Percentiles rank a stretch among this genome's conserved stretches.
Evolutionary conservation across 2,329 filamentous ascomycete genomes (phyloP).

Genomic region (Sarocladiaceae sp.): DNA sequence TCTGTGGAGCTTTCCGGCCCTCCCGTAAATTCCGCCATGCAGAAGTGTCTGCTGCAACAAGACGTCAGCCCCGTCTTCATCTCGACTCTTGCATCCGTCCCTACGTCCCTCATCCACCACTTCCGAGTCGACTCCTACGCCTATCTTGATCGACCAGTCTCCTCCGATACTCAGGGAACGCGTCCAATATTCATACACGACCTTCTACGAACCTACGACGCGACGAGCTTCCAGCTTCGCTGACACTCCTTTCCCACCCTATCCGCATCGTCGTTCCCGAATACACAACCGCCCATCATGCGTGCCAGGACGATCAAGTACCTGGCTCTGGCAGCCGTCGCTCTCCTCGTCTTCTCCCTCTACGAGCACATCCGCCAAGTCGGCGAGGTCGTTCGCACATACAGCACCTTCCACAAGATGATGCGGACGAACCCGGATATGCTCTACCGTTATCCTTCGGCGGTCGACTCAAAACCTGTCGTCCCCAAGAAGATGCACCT

Average conservation of each 20-base stretch:
- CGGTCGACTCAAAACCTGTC: background rate
- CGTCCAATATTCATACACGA: background rate
- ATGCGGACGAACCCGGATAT: conserved; percentile 6
- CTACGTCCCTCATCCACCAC: background rate
- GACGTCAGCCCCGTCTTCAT: conserved; percentile 3
- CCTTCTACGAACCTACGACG: background rate
- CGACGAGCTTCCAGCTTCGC: background rate
- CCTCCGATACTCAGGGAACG: no score
- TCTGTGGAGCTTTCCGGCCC: background rate
- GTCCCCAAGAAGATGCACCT: conserved; percentile 22
- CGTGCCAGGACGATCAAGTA: conserved; percentile 2
- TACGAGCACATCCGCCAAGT: conserved; percentile 10
- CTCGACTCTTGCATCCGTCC: conserved; percentile 1
- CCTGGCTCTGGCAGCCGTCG: background rate
- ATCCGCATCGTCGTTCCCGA: background rate
- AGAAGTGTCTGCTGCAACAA: background rate
- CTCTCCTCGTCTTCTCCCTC: conserved; percentile 8
- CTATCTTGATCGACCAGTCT: no score
- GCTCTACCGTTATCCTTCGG: conserved; percentile 9
- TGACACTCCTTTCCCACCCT: background rate
- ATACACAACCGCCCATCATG: background rate
- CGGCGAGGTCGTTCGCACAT: conserved; percentile 11
- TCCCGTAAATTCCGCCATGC: background rate
- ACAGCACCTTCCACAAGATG: conserved; percentile 11
- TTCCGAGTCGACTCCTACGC: background rate